Base-by-base conservation (phyloP, 768 basidiomycete species). In the Chalciporus chontae region DNA sequence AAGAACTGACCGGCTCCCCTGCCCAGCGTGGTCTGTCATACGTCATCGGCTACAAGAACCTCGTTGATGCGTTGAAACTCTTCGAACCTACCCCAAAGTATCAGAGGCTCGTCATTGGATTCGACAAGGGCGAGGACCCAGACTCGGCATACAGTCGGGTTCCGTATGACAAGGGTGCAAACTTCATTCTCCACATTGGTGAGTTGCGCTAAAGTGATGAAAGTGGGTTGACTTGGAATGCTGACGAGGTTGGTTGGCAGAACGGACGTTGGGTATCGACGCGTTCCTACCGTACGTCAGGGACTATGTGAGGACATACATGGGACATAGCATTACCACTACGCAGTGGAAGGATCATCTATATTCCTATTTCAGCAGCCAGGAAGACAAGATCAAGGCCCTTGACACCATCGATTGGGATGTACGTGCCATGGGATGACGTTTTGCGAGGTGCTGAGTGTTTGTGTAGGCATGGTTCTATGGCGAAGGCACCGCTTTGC, bases 151-250 rank as follows among this genome's bases (percentile, higher is more conserved):
- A 86, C 66, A 76, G 73, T 52, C 64, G 74, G 44, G 74, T 96
- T 41, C 88, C 94, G 2, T 96, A 96, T 56, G 88, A 89, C 65
- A 90, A 95, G 71, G 94, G 95, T 21, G 78, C 90, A 7, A 95
- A 93, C 64, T 80, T 98, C 58, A 72, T 98, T 14, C 77, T 94
- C 15, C 77, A 90, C 63, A 76, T 97, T 18, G 94, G 88, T 88
- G 48, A 51, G 75, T 41, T 34, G 10, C 0, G 47, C 37, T 10
- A 2, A 32, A 11, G 18, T 5, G 23, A 27, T 11, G 6, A 21
- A 10, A 7, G 17, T 6, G 3, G 5, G 6, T 3, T 11, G 15
- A 10, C 5, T 8, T 5, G 8, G 15, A 4, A 17, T 31, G 10
- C 26, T 46, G 37, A 54, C 4, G 2, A 19, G 8, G 8, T 19